phyloP scores from a whole-genome alignment of 1,284 basidiomycete genomes.

The Microbotryum saponariae region DNA sequence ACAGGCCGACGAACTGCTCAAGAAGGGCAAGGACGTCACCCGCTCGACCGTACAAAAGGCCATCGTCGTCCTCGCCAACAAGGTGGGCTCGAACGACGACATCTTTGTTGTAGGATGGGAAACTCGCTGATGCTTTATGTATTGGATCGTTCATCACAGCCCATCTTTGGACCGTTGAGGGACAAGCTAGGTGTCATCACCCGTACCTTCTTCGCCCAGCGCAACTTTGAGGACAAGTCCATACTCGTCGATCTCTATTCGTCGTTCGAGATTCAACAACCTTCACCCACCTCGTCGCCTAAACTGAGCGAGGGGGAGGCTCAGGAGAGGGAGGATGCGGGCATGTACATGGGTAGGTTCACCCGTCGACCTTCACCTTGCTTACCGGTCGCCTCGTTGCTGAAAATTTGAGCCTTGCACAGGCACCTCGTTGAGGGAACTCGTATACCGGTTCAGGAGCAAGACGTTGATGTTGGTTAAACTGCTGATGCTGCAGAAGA shows the following conservation, averaged over 20 bases:
- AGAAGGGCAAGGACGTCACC: conserved; percentile 79
- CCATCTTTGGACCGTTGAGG: conserved; percentile 42
- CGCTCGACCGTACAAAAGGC: conserved; percentile 96
- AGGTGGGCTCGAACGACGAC: conserved; percentile 8
- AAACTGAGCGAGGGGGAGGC: conserved; percentile 33
- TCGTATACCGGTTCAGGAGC: conserved; percentile 89
- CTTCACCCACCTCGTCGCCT: not conserved
- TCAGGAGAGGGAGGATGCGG: conserved; percentile 13
- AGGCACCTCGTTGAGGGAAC: conserved; percentile 85
- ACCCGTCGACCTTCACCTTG: not conserved
- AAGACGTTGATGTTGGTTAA: conserved; percentile 90
- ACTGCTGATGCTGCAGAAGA: conserved; percentile 83
- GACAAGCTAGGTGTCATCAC: conserved; percentile 97
- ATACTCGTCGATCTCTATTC: conserved; percentile 74
- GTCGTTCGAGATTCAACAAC: conserved; percentile 43
- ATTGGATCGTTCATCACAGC: conserved; percentile 4
- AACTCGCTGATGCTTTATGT: not conserved
- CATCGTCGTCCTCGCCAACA: conserved; percentile 74
- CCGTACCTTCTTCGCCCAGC: conserved; percentile 77
- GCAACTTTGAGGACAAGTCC: conserved; percentile 72
- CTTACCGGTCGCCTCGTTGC: not conserved
- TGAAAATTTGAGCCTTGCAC: not conserved
- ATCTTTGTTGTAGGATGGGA: not conserved
- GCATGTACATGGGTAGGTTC: conserved; percentile 64
- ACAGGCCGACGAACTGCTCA: conserved; percentile 66